Evolutionary conservation across 2,329 filamentous ascomycete genomes (phyloP).

Genomic region (Diaporthe velutina): DNA sequence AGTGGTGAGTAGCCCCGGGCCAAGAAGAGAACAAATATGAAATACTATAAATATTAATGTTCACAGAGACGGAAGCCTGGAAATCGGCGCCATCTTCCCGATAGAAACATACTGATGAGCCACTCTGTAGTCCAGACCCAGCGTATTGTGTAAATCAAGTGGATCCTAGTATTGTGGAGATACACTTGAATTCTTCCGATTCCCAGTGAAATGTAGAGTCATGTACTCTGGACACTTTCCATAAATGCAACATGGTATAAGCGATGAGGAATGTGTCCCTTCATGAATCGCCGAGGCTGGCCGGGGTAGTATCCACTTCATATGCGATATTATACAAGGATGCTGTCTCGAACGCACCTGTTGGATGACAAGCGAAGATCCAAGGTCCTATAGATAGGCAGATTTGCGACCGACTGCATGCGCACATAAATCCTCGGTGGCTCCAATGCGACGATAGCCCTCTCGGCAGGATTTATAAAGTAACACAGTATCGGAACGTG

Average conservation of each 20-base stretch:
- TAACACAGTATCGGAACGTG: too few relatives aligned
- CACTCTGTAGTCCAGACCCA: background rate
- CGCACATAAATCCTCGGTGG: background rate
- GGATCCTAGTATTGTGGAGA: background rate
- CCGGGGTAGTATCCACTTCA: background rate
- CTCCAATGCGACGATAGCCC: background rate
- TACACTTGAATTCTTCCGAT: background rate
- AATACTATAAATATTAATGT: background rate
- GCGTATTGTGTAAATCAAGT: background rate
- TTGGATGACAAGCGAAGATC: background rate
- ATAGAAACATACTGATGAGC: background rate
- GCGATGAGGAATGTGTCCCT: background rate
- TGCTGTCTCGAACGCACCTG: background rate
- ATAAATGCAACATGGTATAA: too few relatives aligned
- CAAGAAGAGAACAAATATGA: background rate
- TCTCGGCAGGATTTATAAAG: background rate
- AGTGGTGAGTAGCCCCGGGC: background rate
- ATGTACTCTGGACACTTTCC: background rate
- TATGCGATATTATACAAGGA: background rate
- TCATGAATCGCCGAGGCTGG: background rate
- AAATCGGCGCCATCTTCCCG: background rate
- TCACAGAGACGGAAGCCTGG: background rate
- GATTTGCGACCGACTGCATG: background rate
- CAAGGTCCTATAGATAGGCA: background rate
- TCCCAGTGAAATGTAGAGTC: background rate